Percentiles rank a stretch among this genome's conserved stretches.
These are phyloP conservation scores for Manihot esculenta DNA, from an alignment of 441 rosid species.

Conservation along the genomic window DNA sequence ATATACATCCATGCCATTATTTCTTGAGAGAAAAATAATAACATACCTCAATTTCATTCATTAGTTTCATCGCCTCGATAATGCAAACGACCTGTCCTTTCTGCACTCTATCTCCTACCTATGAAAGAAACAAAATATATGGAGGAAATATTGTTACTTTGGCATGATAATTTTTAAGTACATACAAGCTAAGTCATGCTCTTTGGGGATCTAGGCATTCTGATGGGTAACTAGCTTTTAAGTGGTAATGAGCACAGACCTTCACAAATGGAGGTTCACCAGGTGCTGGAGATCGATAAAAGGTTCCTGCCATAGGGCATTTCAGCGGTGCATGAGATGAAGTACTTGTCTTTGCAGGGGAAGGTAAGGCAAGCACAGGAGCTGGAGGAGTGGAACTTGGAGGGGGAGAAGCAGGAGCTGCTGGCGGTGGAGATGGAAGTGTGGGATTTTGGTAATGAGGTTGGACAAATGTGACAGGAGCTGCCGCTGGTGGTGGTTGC, in stretches of 20 bases:
- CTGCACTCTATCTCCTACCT: constrained; percentile 97
- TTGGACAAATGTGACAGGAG: constrained; percentile 47
- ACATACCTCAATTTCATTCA: constrained; percentile 94
- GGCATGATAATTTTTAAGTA: not conserved
- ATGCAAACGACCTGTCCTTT: constrained; percentile 95
- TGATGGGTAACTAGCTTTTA: not conserved
- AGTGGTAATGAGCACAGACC: constrained; percentile 49
- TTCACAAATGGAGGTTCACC: constrained; percentile 93
- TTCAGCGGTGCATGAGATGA: constrained; percentile 72
- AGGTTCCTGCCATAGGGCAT: constrained; percentile 98
- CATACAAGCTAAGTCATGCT: not conserved
- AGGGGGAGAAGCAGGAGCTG: constrained; percentile 39
- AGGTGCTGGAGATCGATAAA: constrained; percentile 76
- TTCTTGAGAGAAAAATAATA: not conserved
- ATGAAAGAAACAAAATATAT: constrained; percentile 12
- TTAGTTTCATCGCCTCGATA: constrained; percentile 96
- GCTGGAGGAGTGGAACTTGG: constrained; percentile 32
- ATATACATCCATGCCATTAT: too few species aligned
- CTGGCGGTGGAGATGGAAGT: constrained; percentile 42
- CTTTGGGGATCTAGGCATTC: not conserved
- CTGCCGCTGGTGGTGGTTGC: constrained; percentile 48
- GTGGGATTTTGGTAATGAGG: constrained; percentile 39
- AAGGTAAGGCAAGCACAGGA: constrained; percentile 34
- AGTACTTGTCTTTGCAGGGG: constrained; percentile 43
- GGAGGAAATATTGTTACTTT: not conserved